Evolutionary conservation across 768 basidiomycete species (phyloP), one percentile per base, ranked within the genome.

Genomic region (Gloeopeniophorella convolvens): DNA sequence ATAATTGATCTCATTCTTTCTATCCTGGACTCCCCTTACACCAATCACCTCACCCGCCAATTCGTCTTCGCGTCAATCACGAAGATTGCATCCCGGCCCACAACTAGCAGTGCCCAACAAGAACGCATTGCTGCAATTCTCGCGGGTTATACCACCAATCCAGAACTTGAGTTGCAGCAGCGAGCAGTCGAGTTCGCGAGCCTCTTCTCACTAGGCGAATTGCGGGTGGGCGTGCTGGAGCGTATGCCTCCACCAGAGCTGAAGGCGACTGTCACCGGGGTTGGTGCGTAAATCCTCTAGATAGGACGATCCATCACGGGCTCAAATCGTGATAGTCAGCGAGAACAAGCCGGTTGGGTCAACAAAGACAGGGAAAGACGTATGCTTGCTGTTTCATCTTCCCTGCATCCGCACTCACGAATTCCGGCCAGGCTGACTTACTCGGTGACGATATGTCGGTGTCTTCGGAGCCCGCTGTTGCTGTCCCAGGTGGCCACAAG

Each of bases 171-270:
- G 66, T 72, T 96, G 31, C 96, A 98, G 65, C 96, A 98, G 62
- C 80, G 96, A 35, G 87, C 93, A 0, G 90, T 98, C 12, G 96
- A 99, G 66, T 98, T 93, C 66, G 89, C 86, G 1, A 86, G 80
- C 59, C 65, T 99, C 58, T 91, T 90, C 63, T 79, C 75, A 24
- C 68, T 90, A 7, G 84, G 83, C 5, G 82, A 87, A n/a, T 69
- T 88, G 18, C 75, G 79, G 51, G 74, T 76, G 7, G 96, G 95
- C 31, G 92, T 99, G 1, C 66, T 98, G 52, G 96, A 99, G 70
- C 79, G 92, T 48, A 99, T 99, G 96, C 96, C 96, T n/a, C 88
- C 91, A 5, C 96, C 96, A 2, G 96, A 99, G 65, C 70, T 98
- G 57, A 96, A 94, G 70, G 85, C 88, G n/a, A 97, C 95, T 2